Evolutionary conservation across 306 rosid species (phyloP).

Genomic region (Malus sieversii): DNA sequence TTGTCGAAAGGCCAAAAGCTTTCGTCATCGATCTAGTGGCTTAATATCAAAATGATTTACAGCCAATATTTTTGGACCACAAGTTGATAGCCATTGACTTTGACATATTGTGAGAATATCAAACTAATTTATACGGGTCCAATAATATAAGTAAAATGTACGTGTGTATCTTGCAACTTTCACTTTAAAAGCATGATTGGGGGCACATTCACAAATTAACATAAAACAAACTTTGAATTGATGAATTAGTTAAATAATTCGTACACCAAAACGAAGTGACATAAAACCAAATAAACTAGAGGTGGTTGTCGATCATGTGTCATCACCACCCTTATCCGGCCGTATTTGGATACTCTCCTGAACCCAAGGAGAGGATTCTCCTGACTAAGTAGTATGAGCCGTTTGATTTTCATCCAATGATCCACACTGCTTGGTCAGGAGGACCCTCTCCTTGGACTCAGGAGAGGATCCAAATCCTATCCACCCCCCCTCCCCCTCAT

Average conservation of each 20-base stretch:
- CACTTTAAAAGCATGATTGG: conserved; percentile 29
- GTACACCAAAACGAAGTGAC: conserved; percentile 23
- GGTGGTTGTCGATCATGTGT: conserved; percentile 42
- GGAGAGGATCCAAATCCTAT: too few species aligned
- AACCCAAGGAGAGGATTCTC: too few species aligned
- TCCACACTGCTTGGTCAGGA: too few species aligned
- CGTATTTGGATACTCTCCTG: too few species aligned
- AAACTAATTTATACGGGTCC: neutral
- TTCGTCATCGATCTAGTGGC: conserved; percentile 33
- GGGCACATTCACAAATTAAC: conserved; percentile 18
- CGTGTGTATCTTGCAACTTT: conserved; percentile 9
- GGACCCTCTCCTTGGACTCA: too few species aligned
- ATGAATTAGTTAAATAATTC: conserved; percentile 8
- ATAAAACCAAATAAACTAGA: conserved; percentile 24
- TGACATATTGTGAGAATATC: conserved; percentile 24
- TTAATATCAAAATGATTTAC: conserved; percentile 21
- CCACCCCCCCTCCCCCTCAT: too few species aligned
- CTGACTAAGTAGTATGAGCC: too few species aligned
- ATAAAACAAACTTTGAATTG: neutral
- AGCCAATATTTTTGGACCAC: conserved; percentile 23
- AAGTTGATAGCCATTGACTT: conserved; percentile 51
- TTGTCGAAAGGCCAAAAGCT: conserved; percentile 9
- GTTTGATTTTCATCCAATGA: too few species aligned
- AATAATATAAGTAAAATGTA: neutral
- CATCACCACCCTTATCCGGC: conserved; percentile 20